Evolutionary conservation across 148 eudicot genomes (phyloP).

Genomic region (Bassia scoparia): DNA sequence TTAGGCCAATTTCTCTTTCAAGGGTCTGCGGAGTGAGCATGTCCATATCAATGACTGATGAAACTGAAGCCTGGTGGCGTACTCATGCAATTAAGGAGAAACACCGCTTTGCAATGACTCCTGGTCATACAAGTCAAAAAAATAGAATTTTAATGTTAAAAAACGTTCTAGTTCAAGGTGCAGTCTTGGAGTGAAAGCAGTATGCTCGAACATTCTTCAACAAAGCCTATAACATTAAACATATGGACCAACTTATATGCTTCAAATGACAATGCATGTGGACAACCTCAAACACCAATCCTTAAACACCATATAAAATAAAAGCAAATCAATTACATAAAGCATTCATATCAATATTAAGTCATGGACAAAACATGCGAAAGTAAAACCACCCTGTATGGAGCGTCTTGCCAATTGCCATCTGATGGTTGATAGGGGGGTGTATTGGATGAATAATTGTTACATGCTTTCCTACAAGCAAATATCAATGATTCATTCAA

Average conservation of each 20-base stretch:
- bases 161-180: not conserved
- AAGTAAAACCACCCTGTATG: constrained; percentile 63
- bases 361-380: not conserved
- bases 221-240: no score
- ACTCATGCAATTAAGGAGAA: constrained; percentile 81
- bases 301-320: not conserved
- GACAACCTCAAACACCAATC: not conserved
- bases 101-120: constrained; percentile 76
- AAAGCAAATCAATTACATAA: not conserved
- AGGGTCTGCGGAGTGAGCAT: constrained; percentile 99
- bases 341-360: not conserved
- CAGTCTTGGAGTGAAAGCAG: not conserved
- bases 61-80: constrained; percentile 95
- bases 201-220: no score
- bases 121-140: constrained; percentile 29
- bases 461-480: constrained; percentile 75
- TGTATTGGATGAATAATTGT: constrained; percentile 82
- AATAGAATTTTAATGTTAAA: not conserved
- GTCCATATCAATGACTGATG: constrained; percentile 86
- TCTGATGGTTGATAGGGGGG: constrained; percentile 85
- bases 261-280: not conserved
- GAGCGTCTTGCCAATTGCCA: constrained; percentile 87
- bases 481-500: not conserved
- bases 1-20: constrained; percentile 77
- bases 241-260: not conserved